Conservation (phyloP, 495 filamentous ascomycete species). For the Talaromyces borbonicus region DNA sequence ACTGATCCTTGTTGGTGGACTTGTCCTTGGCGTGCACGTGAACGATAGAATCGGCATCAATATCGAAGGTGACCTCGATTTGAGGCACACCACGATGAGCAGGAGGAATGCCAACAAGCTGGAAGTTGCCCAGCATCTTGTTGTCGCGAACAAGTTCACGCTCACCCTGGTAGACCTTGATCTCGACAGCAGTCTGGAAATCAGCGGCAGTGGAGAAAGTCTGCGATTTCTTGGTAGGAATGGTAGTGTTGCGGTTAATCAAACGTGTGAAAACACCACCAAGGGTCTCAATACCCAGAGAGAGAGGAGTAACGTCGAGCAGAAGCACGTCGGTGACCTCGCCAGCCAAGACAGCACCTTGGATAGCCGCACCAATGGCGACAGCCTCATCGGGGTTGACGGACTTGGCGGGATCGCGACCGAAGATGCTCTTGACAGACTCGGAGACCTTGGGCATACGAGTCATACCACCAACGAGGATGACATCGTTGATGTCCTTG, state of each 20-base stretch:
- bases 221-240: constrained; percentile 99
- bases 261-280: constrained; percentile 98
- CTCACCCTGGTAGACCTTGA: constrained; percentile 99
- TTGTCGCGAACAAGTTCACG: constrained; percentile 99
- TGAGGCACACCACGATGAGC: constrained; percentile 97
- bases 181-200: constrained; percentile 99
- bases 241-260: constrained; percentile 99
- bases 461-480: constrained; percentile 98
- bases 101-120: constrained; percentile 95
- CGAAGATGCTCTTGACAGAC: constrained; percentile 95
- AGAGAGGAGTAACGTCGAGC: constrained; percentile 94
- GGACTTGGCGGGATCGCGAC: constrained; percentile 95
- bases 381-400: constrained; percentile 99
- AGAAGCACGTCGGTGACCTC: constrained; percentile 95
- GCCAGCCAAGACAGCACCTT: constrained; percentile 93
- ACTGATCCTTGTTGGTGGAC: constrained; percentile 98
- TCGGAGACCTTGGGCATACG: constrained; percentile 99
- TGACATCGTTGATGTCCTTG: constrained; percentile 97
- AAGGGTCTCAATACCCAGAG: constrained; percentile 98
- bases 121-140: constrained; percentile 99
- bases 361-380: constrained; percentile 94
- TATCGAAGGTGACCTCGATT: constrained; percentile 98
- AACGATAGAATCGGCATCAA: constrained; percentile 97
- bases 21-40: constrained; percentile 99
- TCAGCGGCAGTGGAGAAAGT: constrained; percentile 97